Evolutionary conservation across 345 rosid genomes (phyloP).

Genomic region (Linum lewisii): DNA sequence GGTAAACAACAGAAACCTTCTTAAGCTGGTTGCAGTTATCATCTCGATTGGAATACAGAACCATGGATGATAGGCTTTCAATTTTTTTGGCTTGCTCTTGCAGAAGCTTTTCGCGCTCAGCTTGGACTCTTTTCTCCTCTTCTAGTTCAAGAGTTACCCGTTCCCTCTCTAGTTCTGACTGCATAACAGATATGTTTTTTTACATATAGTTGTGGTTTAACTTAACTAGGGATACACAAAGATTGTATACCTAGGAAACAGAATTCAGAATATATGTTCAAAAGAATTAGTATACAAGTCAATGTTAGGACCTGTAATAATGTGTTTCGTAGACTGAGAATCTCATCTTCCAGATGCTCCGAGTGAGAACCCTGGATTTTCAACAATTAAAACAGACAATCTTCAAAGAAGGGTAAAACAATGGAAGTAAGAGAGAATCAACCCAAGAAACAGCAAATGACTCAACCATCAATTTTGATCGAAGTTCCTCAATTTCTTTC

Average conservation of each 20-base stretch:
- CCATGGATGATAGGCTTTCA: conserved; percentile 82
- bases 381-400: background rate
- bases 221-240: too few relatives aligned
- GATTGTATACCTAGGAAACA: conserved; percentile 5
- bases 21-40: conserved; percentile 48
- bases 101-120: conserved; percentile 76
- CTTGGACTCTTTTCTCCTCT: conserved; percentile 95
- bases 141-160: conserved; percentile 82
- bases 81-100: conserved; percentile 92
- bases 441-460: background rate
- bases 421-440: conserved; percentile 6
- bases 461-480: conserved; percentile 72
- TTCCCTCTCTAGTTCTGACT: conserved; percentile 95
- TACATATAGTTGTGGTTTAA: too few relatives aligned
- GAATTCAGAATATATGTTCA: conserved; percentile 7
- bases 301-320: conserved; percentile 56
- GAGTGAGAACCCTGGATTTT: conserved; percentile 64
- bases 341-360: conserved; percentile 78
- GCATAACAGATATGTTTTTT: conserved; percentile 11
- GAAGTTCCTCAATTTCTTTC: conserved; percentile 96
- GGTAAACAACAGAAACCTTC: conserved; percentile 41
- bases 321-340: conserved; percentile 81
- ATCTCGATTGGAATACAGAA: conserved; percentile 66
- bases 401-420: conserved; percentile 4
- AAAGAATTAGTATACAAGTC: conserved; percentile 4